phyloP scores from a whole-genome alignment of 2,329 filamentous ascomycete genomes.

The Fusarium tuaranense region DNA sequence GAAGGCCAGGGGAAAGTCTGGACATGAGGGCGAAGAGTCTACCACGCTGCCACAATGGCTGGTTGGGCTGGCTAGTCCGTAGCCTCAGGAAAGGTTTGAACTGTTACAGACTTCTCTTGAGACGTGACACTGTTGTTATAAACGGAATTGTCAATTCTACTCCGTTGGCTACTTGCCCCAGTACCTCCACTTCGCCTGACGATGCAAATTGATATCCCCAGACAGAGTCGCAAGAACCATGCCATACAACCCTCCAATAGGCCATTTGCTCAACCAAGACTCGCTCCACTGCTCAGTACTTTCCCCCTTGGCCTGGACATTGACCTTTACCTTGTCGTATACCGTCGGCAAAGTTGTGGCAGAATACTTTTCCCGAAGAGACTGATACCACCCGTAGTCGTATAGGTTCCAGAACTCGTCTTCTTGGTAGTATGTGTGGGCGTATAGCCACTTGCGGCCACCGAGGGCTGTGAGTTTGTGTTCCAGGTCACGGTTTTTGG shows the following conservation, averaged over 20 bases:
- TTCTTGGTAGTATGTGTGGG: constrained; percentile 80
- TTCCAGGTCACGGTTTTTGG: constrained; percentile 75
- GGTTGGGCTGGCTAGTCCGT: background rate
- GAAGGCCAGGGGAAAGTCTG: background rate
- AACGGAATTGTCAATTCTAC: background rate
- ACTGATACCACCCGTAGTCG: constrained; percentile 67
- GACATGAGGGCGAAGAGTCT: background rate
- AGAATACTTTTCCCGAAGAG: constrained; percentile 68
- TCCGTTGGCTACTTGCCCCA: background rate
- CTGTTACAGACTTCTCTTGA: background rate
- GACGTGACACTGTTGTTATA: background rate
- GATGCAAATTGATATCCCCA: constrained; percentile 32
- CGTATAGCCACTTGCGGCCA: constrained; percentile 86
- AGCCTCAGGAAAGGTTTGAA: background rate
- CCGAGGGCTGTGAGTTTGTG: constrained; percentile 70
- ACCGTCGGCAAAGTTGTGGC: constrained; percentile 70
- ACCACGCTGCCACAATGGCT: background rate
- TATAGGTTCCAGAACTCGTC: constrained; percentile 74
- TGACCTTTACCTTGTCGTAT: constrained; percentile 74
- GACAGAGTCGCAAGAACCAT: constrained; percentile 35
- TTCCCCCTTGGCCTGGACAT: constrained; percentile 41
- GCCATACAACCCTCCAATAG: constrained; percentile 34
- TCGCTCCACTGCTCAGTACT: background rate
- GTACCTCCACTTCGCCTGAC: constrained; percentile 24
- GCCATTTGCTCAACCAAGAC: constrained; percentile 28